Evolutionary conservation across 306 rosid genomes (phyloP).

Genomic region (Quillaja saponaria): DNA sequence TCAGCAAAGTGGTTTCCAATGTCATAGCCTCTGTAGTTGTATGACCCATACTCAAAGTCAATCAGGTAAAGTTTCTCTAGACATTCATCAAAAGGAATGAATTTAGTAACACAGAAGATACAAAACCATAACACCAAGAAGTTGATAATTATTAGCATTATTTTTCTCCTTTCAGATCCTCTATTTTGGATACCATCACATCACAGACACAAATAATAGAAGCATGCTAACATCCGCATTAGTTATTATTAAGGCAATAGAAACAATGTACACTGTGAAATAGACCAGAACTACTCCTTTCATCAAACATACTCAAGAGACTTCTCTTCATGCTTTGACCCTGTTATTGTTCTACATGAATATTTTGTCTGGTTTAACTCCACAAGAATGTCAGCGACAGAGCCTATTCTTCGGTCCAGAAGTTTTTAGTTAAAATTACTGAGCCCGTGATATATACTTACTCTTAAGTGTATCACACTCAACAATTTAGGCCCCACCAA

Average conservation of each 20-base stretch:
- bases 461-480: constrained; percentile 3
- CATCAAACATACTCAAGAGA: constrained; percentile 7
- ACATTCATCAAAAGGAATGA: constrained; percentile 36
- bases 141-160: constrained; percentile 21
- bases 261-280: constrained; percentile 20
- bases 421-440: not conserved
- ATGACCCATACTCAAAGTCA: constrained; percentile 95
- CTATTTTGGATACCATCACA: constrained; percentile 9
- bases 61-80: constrained; percentile 82
- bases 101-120: constrained; percentile 20
- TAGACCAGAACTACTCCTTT: constrained; percentile 1
- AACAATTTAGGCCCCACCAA: constrained; percentile 18
- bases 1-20: constrained; percentile 96
- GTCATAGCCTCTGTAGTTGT: constrained; percentile 93
- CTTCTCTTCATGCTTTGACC: constrained; percentile 18
- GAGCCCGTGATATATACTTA: not conserved
- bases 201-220: constrained; percentile 17
- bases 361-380: constrained; percentile 16
- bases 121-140: constrained; percentile 21
- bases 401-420: not conserved
- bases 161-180: constrained; percentile 2
- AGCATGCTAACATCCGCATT: constrained; percentile 6
- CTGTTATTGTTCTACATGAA: not conserved
- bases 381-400: not conserved
- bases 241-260: constrained; percentile 24